These are phyloP conservation scores for Haberlea rhodopensis DNA, from an alignment of 257 asterid genomes.

Conservation along the genomic window DNA sequence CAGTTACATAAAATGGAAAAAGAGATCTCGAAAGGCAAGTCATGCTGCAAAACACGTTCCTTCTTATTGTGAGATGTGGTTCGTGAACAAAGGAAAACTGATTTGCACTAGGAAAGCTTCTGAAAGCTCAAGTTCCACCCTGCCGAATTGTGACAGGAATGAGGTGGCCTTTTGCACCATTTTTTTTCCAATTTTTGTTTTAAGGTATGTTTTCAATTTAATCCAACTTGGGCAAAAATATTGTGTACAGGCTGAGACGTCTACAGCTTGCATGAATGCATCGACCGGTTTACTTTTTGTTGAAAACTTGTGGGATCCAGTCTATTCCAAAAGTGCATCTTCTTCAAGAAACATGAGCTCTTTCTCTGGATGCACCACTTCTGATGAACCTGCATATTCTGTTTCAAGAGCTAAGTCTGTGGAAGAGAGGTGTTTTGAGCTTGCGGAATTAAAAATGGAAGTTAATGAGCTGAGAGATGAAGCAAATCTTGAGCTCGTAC, in stretches of 20 bases:
- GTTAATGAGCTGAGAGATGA: constrained; percentile 42
- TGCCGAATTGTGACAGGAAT: constrained; percentile 25
- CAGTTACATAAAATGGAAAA: constrained; percentile 67
- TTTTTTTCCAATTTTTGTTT: too few species aligned
- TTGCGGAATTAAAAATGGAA: constrained; percentile 39
- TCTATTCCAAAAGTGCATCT: constrained; percentile 20
- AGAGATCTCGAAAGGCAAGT: constrained; percentile 62
- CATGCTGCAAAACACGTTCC: constrained; percentile 60
- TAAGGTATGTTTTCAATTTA: constrained; percentile 3
- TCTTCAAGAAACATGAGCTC: constrained; percentile 31
- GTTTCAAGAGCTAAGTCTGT: constrained; percentile 27
- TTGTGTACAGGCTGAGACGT: constrained; percentile 24
- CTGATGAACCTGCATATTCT: constrained; percentile 34
- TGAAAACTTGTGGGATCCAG: constrained; percentile 25
- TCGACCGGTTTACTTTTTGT: constrained; percentile 11
- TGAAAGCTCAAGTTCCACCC: constrained; percentile 33
- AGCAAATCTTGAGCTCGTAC: constrained; percentile 40
- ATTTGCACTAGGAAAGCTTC: constrained; percentile 62
- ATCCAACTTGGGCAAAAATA: constrained; percentile 27
- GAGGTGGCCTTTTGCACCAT: constrained; percentile 29
- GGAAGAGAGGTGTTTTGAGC: constrained; percentile 42
- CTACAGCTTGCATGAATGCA: not conserved
- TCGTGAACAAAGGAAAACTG: constrained; percentile 65
- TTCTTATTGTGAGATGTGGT: constrained; percentile 70
- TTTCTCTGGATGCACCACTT: constrained; percentile 31